Conservation (phyloP, 1,284 basidiomycete genomes). For the Moesziomyces globuligerus region DNA sequence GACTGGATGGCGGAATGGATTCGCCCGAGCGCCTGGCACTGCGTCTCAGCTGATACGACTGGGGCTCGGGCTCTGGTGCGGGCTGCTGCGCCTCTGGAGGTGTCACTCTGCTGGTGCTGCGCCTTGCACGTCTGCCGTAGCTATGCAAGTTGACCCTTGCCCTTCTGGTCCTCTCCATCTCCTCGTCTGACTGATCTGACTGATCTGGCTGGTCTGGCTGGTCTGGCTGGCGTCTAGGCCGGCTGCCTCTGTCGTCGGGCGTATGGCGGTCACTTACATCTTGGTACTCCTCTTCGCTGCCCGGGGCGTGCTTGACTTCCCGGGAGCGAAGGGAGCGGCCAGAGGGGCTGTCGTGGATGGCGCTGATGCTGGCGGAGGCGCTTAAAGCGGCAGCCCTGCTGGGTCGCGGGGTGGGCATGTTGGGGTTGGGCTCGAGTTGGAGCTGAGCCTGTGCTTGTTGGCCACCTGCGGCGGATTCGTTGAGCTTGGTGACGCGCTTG, state of each 20-base stretch:
- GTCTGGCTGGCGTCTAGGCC: neutral
- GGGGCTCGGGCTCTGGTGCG: too few relatives aligned
- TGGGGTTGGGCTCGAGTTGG: conserved; percentile 22
- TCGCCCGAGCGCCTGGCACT: conserved; percentile 17
- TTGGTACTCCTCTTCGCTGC: conserved; percentile 41
- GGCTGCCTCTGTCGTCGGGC: neutral
- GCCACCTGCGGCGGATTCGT: conserved; percentile 19
- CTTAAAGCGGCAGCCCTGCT: conserved; percentile 19
- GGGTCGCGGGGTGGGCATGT: conserved; percentile 15
- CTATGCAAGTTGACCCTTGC: neutral
- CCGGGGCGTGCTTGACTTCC: conserved; percentile 25
- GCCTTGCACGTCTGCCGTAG: neutral
- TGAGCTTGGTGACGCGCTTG: conserved; percentile 20
- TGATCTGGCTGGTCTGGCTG: neutral
- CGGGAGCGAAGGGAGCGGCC: conserved; percentile 14
- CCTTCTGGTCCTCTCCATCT: neutral
- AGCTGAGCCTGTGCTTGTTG: conserved; percentile 41
- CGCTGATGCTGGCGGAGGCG: conserved; percentile 22
- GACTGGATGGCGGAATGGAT: conserved; percentile 13
- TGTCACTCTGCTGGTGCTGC: neutral
- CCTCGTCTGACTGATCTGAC: neutral
- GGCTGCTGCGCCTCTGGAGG: too few relatives aligned
- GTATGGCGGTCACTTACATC: conserved; percentile 18
- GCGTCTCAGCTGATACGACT: conserved; percentile 7
- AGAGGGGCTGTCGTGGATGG: conserved; percentile 8